Percentiles rank a stretch among this genome's conserved stretches.
These are phyloP conservation scores for Paecilomyces formosus DNA, from an alignment of 2,329 filamentous ascomycete species.

Conservation along the genomic window DNA sequence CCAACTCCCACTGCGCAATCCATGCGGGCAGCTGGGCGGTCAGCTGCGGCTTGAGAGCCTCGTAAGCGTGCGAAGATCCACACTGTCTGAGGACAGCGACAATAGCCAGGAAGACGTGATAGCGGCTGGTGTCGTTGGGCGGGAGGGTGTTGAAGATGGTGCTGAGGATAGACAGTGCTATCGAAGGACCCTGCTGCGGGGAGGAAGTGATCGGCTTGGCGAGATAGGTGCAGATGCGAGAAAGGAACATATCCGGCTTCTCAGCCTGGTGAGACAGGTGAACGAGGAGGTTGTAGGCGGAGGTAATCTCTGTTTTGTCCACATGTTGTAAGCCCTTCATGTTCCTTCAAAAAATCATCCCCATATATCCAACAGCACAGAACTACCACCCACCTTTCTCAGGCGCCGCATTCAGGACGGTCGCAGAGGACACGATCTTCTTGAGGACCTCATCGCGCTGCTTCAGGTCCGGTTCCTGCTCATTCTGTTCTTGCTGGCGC, in stretches of 20 bases:
- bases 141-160: slow-evolving; percentile 94
- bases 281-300: slow-evolving; percentile 93
- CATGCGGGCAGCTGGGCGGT: slow-evolving; percentile 69
- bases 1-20: slow-evolving; percentile 75
- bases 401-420: slow-evolving; percentile 71
- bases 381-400: slow-evolving; percentile 63
- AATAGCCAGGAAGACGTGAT: slow-evolving; percentile 84
- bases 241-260: slow-evolving; percentile 78
- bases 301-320: slow-evolving; percentile 64
- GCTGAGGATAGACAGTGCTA: slow-evolving; percentile 84
- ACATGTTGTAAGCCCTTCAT: slow-evolving; percentile 2
- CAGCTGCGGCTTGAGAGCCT: slow-evolving; percentile 74
- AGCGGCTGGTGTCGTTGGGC: slow-evolving; percentile 68
- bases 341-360: background rate
- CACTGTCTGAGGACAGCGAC: slow-evolving; percentile 71
- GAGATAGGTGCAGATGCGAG: slow-evolving; percentile 82
- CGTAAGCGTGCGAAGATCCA: slow-evolving; percentile 66
- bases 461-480: slow-evolving; percentile 47
- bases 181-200: slow-evolving; percentile 71
- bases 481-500: slow-evolving; percentile 46
- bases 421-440: slow-evolving; percentile 76
- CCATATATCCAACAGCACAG: slow-evolving; percentile 1
- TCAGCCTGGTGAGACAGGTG: slow-evolving; percentile 84
- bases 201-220: slow-evolving; percentile 79
- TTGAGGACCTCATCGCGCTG: slow-evolving; percentile 78